A percentile compares a stretch with the other conserved stretches of the same genome.
These are phyloP conservation scores for Groenewaldozyma salmanticensis DNA, from an alignment of 805 yeast species.

Conservation along the genomic window DNA sequence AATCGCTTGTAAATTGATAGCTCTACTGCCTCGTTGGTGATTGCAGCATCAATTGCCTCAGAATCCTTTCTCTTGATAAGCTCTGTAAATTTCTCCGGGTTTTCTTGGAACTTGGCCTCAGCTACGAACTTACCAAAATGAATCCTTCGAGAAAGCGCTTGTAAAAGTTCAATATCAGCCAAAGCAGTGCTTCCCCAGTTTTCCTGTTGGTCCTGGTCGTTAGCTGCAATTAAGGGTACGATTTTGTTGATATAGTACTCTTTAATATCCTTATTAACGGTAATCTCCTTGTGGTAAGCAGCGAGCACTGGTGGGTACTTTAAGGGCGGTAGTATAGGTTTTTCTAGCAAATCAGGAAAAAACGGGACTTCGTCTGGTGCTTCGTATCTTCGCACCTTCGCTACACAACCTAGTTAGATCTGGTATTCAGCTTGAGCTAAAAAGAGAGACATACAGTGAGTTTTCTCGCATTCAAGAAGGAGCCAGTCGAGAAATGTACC, in stretches of 20 bases:
- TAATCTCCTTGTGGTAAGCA: conserved; percentile 60
- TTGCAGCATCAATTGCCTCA: conserved; percentile 64
- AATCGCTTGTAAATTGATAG: conserved; percentile 70
- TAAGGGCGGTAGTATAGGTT: conserved; percentile 70
- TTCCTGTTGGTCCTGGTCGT: conserved; percentile 65
- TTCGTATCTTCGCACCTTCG: conserved; percentile 81
- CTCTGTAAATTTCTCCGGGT: conserved; percentile 50
- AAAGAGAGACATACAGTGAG: conserved; percentile 33
- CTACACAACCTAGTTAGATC: conserved; percentile 4
- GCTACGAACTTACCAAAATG: conserved; percentile 98
- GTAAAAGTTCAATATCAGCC: conserved; percentile 78
- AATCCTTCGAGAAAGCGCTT: conserved; percentile 81
- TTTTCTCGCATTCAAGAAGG: conserved; percentile 60
- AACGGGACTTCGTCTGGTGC: conserved; percentile 94
- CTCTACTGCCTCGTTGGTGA: conserved; percentile 85
- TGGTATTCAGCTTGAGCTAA: neutral
- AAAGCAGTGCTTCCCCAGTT: conserved; percentile 81
- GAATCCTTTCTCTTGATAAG: conserved; percentile 59
- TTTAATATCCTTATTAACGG: conserved; percentile 63
- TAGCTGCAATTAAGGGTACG: conserved; percentile 62
- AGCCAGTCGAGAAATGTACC: conserved; percentile 88
- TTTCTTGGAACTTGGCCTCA: conserved; percentile 76
- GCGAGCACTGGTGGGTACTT: conserved; percentile 76
- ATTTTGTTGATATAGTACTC: conserved; percentile 60
- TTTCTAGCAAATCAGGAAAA: conserved; percentile 55